phyloP scores from a whole-genome alignment of 1,284 basidiomycete genomes.

The Moesziomyces parantarcticus region DNA sequence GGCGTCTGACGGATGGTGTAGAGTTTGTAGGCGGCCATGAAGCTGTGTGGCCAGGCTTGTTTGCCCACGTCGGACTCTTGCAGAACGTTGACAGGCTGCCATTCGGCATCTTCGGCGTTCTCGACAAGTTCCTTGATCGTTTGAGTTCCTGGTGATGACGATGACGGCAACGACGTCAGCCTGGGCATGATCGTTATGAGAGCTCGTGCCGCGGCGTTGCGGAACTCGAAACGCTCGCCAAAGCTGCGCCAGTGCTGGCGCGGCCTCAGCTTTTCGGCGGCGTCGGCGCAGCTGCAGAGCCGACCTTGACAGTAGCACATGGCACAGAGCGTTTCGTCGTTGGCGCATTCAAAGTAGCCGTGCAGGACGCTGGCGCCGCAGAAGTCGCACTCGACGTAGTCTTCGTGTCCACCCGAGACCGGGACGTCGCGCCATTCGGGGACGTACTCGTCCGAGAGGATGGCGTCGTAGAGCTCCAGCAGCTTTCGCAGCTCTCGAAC shows the following conservation, averaged over 20 bases:
- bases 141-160: not conserved
- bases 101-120: constrained; percentile 6
- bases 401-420: constrained; percentile 18
- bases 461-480: constrained; percentile 34
- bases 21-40: constrained; percentile 37
- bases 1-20: constrained; percentile 21
- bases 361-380: constrained; percentile 43
- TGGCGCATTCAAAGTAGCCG: constrained; percentile 41
- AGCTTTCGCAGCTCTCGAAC: constrained; percentile 25
- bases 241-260: constrained; percentile 36
- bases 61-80: constrained; percentile 18
- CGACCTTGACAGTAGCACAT: constrained; percentile 45
- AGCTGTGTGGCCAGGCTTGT: constrained; percentile 34
- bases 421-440: constrained; percentile 32
- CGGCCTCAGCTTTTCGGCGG: constrained; percentile 18
- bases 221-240: constrained; percentile 30
- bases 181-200: constrained; percentile 13
- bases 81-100: constrained; percentile 11
- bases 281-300: constrained; percentile 31
- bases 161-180: not conserved
- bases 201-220: constrained; percentile 22
- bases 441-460: constrained; percentile 32
- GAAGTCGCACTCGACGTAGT: constrained; percentile 51
- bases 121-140: constrained; percentile 1
- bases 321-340: constrained; percentile 35